Percentiles rank a stretch among this genome's conserved stretches.
phyloP scores from a whole-genome alignment of 805 yeast genomes.

The Barnettozyma populi region DNA sequence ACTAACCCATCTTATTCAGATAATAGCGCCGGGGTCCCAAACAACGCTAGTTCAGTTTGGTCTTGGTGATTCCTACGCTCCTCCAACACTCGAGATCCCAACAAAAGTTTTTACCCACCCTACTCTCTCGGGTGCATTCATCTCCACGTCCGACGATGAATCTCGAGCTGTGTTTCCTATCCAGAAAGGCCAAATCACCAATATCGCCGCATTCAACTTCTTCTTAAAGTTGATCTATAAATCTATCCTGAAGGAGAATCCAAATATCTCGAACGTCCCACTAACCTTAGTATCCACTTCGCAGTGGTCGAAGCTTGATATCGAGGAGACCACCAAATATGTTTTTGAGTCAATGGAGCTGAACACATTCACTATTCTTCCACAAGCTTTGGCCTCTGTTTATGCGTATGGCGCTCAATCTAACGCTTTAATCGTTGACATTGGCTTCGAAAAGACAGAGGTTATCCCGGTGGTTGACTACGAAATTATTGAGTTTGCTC shows the following conservation, averaged over 20 bases:
- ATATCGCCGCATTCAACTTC: conserved; percentile 66
- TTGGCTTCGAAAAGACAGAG: conserved; percentile 73
- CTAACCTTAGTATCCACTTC: conserved; percentile 60
- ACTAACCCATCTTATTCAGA: conserved; percentile 20
- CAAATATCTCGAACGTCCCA: conserved; percentile 49
- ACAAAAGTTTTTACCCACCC: conserved; percentile 58
- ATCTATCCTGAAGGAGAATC: conserved; percentile 35
- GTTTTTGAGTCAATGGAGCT: conserved; percentile 69
- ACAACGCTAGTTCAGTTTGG: conserved; percentile 78
- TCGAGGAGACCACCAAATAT: conserved; percentile 69
- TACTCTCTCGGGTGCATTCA: conserved; percentile 28
- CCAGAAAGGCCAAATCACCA: conserved; percentile 52
- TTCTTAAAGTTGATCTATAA: conserved; percentile 42
- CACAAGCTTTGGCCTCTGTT: conserved; percentile 61
- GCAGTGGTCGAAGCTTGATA: conserved; percentile 61
- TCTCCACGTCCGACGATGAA: conserved; percentile 29
- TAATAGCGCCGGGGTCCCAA: conserved; percentile 76
- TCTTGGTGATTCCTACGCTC: conserved; percentile 61
- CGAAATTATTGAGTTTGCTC: conserved; percentile 53
- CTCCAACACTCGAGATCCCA: conserved; percentile 76
- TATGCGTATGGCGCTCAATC: conserved; percentile 67
- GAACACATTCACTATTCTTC: conserved; percentile 66
- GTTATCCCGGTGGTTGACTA: conserved; percentile 76
- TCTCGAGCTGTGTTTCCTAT: conserved; percentile 56
- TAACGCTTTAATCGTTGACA: conserved; percentile 70